Base-by-base conservation (phyloP, 176 grass and related monocot genomes). In the Triticum turgidum region DNA sequence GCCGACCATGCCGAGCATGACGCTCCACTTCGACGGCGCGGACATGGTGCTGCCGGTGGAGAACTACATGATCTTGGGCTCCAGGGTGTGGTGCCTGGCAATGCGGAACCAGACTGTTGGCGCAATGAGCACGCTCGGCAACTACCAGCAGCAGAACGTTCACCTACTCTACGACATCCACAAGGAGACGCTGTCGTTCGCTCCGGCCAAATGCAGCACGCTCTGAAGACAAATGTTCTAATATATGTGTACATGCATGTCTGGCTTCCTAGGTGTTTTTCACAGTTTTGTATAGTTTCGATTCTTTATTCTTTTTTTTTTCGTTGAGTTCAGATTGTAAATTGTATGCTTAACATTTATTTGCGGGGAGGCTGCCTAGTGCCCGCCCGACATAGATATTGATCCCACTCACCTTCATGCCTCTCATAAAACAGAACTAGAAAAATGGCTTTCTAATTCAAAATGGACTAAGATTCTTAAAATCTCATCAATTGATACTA, bases 61-160 rank as follows among this genome's bases (percentile, higher is more conserved):
- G 0, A 92, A 94, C 65, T 96, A 91, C 87, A 93, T 96, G 94
- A 68, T 88, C 33, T 44, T 58, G 4, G 85, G 69, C 8, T 64
- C 87, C 24, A 49, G 83, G 9, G 5, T 93, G 15, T 91, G 86
- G 89, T 96, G 94, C 82, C 66, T 96, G 27, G 89, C 87, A 0
- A 66, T 96, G 65, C 35, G 44, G 6, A 79, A n/a, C 68, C 56
- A 79, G 30, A 76, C 70, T 45, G 82, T 76, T 21, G 61, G 83
- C 67, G 80, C 34, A 0, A 61, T 83, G 61, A 92, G 83, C 91
- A 86, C 80, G 14, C n/a, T 89, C 75, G 87, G 84, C 12, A 90
- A 87, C 59, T 95, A 87, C 84, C 93, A 95, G 81, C 93, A 93
- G 85, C 93, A 95, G 69, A 92, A 94, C 65, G 41, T 92, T 41